Base-by-base conservation (phyloP, 805 yeast genomes). In the Brettanomyces sp. region DNA sequence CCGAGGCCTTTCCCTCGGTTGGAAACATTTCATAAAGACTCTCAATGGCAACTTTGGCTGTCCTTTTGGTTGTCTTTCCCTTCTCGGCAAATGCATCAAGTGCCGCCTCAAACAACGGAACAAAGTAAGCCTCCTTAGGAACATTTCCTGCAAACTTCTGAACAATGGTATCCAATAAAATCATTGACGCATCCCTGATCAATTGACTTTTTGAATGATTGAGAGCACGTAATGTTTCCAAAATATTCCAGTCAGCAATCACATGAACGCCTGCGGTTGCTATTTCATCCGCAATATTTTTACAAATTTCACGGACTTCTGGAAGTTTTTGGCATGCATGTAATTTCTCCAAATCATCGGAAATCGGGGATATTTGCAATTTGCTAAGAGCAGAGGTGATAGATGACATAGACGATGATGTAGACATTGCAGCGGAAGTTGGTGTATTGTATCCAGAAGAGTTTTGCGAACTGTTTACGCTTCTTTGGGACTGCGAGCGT, bases 41-140 rank as follows among this genome's bases (percentile, higher is more conserved):
- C 57, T 85, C 93, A 39, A 79, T 67, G 9, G 95, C 82, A 40
- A 78, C 68, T 63, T 82, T 87, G n/a, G 95, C 95, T 36, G 95
- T 83, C 60, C 95, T 79, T 62, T 80, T 80, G 40, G 91, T 93
- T 42, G 81, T 76, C 61, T 78, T 82, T 57, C 91, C 98, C 66
- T 91, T 93, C 57, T 93, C 98, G 42, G 91, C 80, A 47, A 79
- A 72, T 37, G 80, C 69, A 58, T 89, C 96, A 44, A 82, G 76
- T 13, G 86, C 82, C 3, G 74, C 57, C 5, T 78, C 69, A 48
- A 89, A 69, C 37, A 84, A 73, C 45, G 77, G 80, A 33, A 82
- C 63, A 46, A 91, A 70, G 59, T 80, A 80, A 4, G 88, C 82
- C 65, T 89, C 95, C 46, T 74, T 76, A 25, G 95, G 91, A 36